phyloP scores from a whole-genome alignment of 805 yeast genomes.

The Kurtzmaniella fragi region DNA sequence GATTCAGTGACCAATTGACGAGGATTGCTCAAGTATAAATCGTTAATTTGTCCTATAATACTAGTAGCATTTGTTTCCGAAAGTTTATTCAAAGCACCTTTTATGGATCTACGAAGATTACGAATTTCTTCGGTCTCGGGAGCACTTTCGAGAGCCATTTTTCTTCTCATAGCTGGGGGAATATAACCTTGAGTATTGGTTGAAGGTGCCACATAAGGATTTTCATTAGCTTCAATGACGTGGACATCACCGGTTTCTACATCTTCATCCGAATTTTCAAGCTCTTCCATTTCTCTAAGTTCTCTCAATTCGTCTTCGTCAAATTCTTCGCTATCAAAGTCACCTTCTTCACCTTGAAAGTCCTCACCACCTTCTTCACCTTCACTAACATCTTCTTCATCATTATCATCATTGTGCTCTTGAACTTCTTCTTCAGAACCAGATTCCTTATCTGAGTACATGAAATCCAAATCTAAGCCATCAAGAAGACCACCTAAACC shows the following conservation, averaged over 20 bases:
- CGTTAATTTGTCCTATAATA: constrained; percentile 65
- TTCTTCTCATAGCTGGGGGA: constrained; percentile 81
- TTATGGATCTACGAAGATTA: constrained; percentile 57
- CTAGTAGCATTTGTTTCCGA: constrained; percentile 78
- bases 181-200: constrained; percentile 48
- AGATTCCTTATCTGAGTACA: constrained; percentile 11
- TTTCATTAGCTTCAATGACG: constrained; percentile 39
- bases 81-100: constrained; percentile 82
- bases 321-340: constrained; percentile 11
- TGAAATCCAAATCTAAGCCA: constrained; percentile 55
- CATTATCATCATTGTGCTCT: constrained; percentile 10
- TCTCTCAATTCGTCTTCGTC: constrained; percentile 23
- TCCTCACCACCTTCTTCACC: constrained; percentile 8
- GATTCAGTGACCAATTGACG: constrained; percentile 75
- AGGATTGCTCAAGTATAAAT: constrained; percentile 60
- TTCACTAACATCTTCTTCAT: constrained; percentile 3
- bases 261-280: constrained; percentile 9
- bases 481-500: constrained; percentile 78
- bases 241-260: constrained; percentile 15
- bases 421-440: constrained; percentile 9
- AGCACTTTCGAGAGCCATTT: constrained; percentile 34
- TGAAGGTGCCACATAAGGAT: constrained; percentile 69
- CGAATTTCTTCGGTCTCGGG: constrained; percentile 35
- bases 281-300: constrained; percentile 25
- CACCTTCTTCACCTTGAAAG: constrained; percentile 9